A percentile compares a stretch with the other conserved stretches of the same genome.
phyloP scores from a whole-genome alignment of 2,329 filamentous ascomycete species.

The Trichoderma gracile region DNA sequence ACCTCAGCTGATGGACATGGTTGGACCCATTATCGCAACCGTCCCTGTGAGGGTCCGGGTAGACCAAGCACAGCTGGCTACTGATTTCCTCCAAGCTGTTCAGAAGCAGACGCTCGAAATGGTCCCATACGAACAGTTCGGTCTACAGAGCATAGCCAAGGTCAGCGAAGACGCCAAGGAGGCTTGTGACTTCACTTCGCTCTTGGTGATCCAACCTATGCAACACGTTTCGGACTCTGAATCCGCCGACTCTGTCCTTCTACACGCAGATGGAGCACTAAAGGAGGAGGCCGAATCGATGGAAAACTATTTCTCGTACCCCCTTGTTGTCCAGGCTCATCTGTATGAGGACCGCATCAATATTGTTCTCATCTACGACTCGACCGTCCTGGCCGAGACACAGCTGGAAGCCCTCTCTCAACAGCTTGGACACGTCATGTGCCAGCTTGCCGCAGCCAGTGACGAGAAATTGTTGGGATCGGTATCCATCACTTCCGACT shows the following conservation, averaged over 20 bases:
- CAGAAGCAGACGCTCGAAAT: slow-evolving; percentile 27
- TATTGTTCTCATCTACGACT: slow-evolving; percentile 9
- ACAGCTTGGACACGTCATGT: slow-evolving; percentile 3
- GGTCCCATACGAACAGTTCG: slow-evolving; percentile 30
- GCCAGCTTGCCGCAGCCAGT: neutral
- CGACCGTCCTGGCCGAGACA: neutral
- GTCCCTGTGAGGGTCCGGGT: slow-evolving; percentile 21
- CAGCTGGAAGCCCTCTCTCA: slow-evolving; percentile 12
- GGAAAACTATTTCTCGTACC: slow-evolving; percentile 18
- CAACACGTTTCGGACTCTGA: neutral
- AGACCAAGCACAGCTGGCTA: neutral
- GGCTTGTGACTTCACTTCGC: slow-evolving; percentile 28
- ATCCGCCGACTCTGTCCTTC: neutral
- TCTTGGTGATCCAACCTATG: slow-evolving; percentile 28
- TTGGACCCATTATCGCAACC: slow-evolving; percentile 26
- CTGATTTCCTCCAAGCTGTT: slow-evolving; percentile 16
- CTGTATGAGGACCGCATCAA: slow-evolving; percentile 9
- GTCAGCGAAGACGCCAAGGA: slow-evolving; percentile 23
- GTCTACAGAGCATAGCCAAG: slow-evolving; percentile 30
- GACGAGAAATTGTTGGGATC: neutral
- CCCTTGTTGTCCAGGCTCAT: slow-evolving; percentile 19
- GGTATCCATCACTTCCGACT: slow-evolving; percentile 11
- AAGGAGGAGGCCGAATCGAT: neutral
- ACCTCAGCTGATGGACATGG: slow-evolving; percentile 26
- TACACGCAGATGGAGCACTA: neutral